These are phyloP conservation scores for Hymenoscyphus repandus DNA, from an alignment of 2,329 filamentous ascomycete genomes.

Conservation along the genomic window DNA sequence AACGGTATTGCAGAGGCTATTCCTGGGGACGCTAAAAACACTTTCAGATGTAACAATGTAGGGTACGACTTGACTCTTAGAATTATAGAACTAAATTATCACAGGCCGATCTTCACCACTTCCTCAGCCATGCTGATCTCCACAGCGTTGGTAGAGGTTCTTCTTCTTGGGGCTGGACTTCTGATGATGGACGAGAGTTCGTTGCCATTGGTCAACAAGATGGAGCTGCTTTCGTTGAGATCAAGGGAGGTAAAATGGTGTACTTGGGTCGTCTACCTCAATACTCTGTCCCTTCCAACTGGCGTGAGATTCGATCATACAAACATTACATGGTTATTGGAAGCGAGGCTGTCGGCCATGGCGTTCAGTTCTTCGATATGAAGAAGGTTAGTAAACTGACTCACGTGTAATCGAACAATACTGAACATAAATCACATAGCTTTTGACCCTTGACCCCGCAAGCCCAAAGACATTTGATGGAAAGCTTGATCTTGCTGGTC, in stretches of 20 bases:
- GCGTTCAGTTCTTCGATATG: conserved; percentile 52
- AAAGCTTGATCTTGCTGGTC: conserved; percentile 33
- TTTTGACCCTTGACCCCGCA: conserved; percentile 33
- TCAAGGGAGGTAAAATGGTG: conserved; percentile 40
- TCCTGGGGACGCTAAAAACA: conserved; percentile 41
- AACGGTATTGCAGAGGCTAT: conserved; percentile 41
- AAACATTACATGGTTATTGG: conserved; percentile 36
- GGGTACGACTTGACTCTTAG: not conserved
- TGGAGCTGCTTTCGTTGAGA: conserved; percentile 40
- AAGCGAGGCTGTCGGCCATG: conserved; percentile 40
- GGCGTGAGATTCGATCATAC: conserved; percentile 36
- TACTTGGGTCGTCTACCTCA: conserved; percentile 43
- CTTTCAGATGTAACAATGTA: conserved; percentile 42
- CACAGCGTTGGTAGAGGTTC: conserved; percentile 1
- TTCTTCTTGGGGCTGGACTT: conserved; percentile 39
- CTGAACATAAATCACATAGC: not conserved
- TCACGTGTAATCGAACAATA: not conserved
- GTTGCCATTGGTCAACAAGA: conserved; percentile 23
- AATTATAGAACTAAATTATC: conserved; percentile 1
- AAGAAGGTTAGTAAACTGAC: conserved; percentile 33
- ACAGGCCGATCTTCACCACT: conserved; percentile 49
- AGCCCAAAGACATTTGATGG: conserved; percentile 35
- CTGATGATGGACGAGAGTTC: conserved; percentile 43
- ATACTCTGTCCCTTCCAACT: conserved; percentile 32
- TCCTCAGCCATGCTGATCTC: conserved; percentile 43